A percentile compares a stretch with the other conserved stretches of the same genome.
These are phyloP conservation scores for Lanmaoa rubissima DNA, from an alignment of 768 basidiomycete genomes.

Conservation along the genomic window DNA sequence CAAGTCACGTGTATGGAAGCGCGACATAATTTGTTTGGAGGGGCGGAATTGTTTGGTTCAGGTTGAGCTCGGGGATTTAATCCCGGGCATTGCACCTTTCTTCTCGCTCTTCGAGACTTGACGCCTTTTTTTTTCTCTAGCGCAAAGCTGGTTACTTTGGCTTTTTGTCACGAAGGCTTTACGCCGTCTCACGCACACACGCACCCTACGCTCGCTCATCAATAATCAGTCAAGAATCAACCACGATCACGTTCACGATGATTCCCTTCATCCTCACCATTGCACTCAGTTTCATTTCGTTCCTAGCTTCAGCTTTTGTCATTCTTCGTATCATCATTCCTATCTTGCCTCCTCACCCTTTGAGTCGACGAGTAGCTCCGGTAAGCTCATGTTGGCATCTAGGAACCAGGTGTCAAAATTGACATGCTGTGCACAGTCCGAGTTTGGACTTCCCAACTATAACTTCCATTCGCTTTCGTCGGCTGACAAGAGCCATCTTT, in stretches of 20 bases:
- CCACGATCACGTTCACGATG: conserved; percentile 41
- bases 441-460: conserved; percentile 67
- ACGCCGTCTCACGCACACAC: conserved; percentile 34
- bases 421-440: conserved; percentile 47
- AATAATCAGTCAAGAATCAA: conserved; percentile 9
- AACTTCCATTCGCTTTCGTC: conserved; percentile 59
- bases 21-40: conserved; percentile 23
- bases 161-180: conserved; percentile 37
- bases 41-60: conserved; percentile 21
- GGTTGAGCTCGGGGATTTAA: conserved; percentile 2
- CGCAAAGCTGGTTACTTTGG: conserved; percentile 33
- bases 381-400: conserved; percentile 39
- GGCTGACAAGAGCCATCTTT: conserved; percentile 69
- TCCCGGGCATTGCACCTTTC: not conserved
- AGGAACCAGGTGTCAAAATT: not conserved
- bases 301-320: conserved; percentile 70
- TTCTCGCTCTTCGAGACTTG: conserved; percentile 19
- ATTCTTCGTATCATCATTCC: conserved; percentile 75
- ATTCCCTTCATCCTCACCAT: conserved; percentile 66
- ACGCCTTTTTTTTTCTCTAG: conserved; percentile 12
- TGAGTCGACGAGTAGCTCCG: conserved; percentile 72
- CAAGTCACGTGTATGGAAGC: conserved; percentile 21
- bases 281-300: conserved; percentile 67
- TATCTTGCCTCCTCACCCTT: conserved; percentile 68
- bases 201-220: conserved; percentile 25